Percentiles rank a stretch among this genome's conserved stretches.
These are phyloP conservation scores for Hypoxylon trugodes DNA, from an alignment of 495 filamentous ascomycete species.

Conservation along the genomic window DNA sequence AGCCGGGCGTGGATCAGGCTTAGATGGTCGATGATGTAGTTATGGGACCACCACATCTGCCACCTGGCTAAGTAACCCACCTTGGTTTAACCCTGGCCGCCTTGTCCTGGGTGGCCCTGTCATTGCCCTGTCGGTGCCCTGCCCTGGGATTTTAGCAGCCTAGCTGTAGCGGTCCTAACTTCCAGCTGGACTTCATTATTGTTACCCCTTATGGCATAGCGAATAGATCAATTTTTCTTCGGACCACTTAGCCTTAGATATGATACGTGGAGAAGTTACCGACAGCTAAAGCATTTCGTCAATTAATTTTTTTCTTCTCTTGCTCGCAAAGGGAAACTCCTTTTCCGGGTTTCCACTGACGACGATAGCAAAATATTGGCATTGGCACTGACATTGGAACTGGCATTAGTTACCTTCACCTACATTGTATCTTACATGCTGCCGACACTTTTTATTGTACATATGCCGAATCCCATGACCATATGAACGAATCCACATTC, in stretches of 20 bases:
- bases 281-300: conserved; percentile 15
- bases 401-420: no score
- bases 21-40: conserved; percentile 42
- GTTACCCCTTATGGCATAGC: conserved; percentile 28
- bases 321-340: conserved; percentile 12
- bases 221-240: conserved; percentile 2
- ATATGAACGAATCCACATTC: conserved; percentile 29
- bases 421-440: neutral
- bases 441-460: conserved; percentile 5
- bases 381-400: no score
- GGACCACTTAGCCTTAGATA: conserved; percentile 12
- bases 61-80: conserved; percentile 41
- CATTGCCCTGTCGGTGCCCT: no score
- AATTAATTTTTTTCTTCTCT: conserved; percentile 17
- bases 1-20: conserved; percentile 42
- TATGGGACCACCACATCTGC: conserved; percentile 43
- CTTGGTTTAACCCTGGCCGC: conserved; percentile 8
- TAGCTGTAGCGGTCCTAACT: conserved; percentile 37
- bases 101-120: no score
- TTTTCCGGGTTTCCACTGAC: conserved; percentile 21
- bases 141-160: conserved; percentile 30
- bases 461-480: conserved; percentile 21
- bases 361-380: conserved; percentile 27
- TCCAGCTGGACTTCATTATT: conserved; percentile 31
- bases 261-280: conserved; percentile 8